Evolutionary conservation across 2,329 filamentous ascomycete species (phyloP).

Genomic region (Colletotrichum ledebouriae): DNA sequence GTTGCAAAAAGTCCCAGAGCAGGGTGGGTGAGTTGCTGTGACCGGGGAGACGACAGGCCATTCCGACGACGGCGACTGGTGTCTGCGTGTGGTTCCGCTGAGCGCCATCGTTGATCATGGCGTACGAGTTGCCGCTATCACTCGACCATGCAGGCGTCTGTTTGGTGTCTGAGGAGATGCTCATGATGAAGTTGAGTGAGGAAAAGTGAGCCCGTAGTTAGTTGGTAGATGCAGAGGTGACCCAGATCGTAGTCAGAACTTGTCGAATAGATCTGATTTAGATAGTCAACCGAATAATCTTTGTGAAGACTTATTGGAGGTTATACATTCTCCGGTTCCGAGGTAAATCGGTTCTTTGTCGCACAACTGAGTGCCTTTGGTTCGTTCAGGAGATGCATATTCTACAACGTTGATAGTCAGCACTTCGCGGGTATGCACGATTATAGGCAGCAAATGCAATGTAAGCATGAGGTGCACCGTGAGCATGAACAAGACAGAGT

Average conservation of each 20-base stretch:
- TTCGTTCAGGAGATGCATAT: background rate
- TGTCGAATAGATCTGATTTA: background rate
- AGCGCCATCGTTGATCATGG: constrained; percentile 2
- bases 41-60: constrained; percentile 59
- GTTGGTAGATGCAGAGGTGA: background rate
- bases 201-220: background rate
- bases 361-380: background rate
- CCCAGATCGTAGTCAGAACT: background rate
- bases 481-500: background rate
- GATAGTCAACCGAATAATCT: background rate
- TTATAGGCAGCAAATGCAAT: background rate
- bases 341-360: background rate
- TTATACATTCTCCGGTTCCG: background rate
- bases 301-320: background rate
- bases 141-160: background rate
- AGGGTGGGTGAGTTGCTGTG: constrained; percentile 49
- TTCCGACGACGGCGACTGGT: constrained; percentile 58
- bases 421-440: background rate
- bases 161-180: background rate
- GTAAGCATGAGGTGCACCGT: constrained; percentile 1
- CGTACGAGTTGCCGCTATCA: constrained; percentile 13
- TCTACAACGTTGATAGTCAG: background rate
- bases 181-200: background rate
- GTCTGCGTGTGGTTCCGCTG: constrained; percentile 18
- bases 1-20: constrained; percentile 55